Base-by-base conservation (phyloP, 202 grass and related monocot genomes). In the Zoysia matrella region DNA sequence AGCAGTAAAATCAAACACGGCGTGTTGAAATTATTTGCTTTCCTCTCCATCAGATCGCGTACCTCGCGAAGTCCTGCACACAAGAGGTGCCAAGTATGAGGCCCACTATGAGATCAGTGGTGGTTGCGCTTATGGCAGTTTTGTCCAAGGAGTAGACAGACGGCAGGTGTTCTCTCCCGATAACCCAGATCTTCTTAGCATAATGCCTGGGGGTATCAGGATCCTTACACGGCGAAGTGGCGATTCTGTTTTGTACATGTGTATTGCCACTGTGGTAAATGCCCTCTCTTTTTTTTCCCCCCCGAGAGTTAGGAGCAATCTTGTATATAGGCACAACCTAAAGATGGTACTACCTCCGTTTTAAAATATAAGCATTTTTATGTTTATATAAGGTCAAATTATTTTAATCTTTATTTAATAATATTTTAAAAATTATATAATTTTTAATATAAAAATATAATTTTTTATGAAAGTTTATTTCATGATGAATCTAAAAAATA, bases 81-180 rank as follows among this genome's bases (percentile, higher is more conserved):
- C 71, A 81, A 4, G 52, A 74, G 40, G 78, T 73, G 12, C 76
- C 89, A 73, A 69, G 70, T 12, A 69, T 78, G 89, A 91, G 89
- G 44, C 89, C 84, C 8, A 90, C 48, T 3, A 90, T 90, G 84
- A 80, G 84, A 67, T 86, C 76, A 4, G 69, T 90, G 11, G 75
- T 87, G 13, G 88, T 90, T 58, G 71, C 84, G 11, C 60, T 90
- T 42, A 86, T 80, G 80, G 82, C 84, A 0, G 76, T 87, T 11
- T 67, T 51, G 16, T 72, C 75, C 6, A 75, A 46, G 39, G 78
- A 76, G 57, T 2, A 75, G 5, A 55, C 13, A 3, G 6, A 47
- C 46, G 46, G 46, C 11, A 15, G 71, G 42, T 52, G 16, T 44
- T 15, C 74, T 56, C 44, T 79, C 4, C 30, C 9, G 46, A 51